phyloP scores from a whole-genome alignment of 345 rosid species.

The Acer campestre region DNA sequence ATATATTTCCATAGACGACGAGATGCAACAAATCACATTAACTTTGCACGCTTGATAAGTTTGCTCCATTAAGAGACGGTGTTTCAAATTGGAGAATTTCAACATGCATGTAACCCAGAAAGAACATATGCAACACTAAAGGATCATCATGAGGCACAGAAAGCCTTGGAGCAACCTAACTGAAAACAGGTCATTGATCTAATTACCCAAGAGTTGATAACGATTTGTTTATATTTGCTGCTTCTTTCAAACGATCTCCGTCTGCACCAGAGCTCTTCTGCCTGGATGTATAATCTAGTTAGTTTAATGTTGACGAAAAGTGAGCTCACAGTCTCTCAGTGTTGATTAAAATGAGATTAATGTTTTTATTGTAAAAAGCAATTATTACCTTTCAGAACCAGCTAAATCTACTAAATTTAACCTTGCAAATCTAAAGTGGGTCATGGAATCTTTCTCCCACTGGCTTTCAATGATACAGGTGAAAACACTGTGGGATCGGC shows the following conservation, averaged over 20 bases:
- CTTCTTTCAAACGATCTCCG: slow-evolving; percentile 97
- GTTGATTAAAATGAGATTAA: not conserved
- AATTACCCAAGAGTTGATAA: slow-evolving; percentile 91
- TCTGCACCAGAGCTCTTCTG: slow-evolving; percentile 98
- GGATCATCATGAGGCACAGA: not conserved
- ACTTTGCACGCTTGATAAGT: not conserved
- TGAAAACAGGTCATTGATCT: slow-evolving; percentile 22
- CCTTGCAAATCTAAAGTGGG: slow-evolving; percentile 82
- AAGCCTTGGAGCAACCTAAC: slow-evolving; percentile 18
- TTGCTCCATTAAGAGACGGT: not conserved
- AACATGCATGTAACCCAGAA: not conserved
- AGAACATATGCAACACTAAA: slow-evolving; percentile 8
- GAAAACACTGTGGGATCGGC: slow-evolving; percentile 96
- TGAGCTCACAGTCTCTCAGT: not conserved
- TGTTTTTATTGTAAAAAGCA: not conserved
- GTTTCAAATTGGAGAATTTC: not conserved
- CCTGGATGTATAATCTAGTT: slow-evolving; percentile 43
- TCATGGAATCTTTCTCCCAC: slow-evolving; percentile 88
- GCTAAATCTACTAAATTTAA: slow-evolving; percentile 95
- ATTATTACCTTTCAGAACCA: slow-evolving; percentile 90
- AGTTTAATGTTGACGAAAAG: slow-evolving; percentile 19
- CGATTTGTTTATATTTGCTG: slow-evolving; percentile 93
- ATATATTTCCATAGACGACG: not conserved
- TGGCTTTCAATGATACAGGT: slow-evolving; percentile 90
- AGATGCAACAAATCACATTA: not conserved